Conservation (phyloP, 2,329 filamentous ascomycete species). For the Aspergillus carbonarius region DNA sequence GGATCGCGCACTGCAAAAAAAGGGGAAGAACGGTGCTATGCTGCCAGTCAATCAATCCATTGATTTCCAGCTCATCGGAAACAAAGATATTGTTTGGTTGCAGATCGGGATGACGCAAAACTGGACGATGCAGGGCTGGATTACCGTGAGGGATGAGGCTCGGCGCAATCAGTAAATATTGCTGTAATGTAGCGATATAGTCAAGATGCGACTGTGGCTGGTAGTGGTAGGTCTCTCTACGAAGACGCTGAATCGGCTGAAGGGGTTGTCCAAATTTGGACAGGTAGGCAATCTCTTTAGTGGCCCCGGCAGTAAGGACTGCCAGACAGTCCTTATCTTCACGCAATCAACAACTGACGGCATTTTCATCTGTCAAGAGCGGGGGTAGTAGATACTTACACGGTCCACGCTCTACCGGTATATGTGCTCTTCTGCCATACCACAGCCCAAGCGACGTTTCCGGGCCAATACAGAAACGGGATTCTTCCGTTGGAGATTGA, state of each 20-base stretch:
- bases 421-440: background rate
- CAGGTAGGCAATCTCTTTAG: conserved; percentile 18
- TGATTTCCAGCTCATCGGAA: conserved; percentile 10
- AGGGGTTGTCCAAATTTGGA: conserved; percentile 14
- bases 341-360: background rate
- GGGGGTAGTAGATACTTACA: background rate
- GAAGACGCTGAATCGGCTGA: conserved; percentile 9
- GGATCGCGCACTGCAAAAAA: conserved; percentile 26
- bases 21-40: conserved; percentile 26
- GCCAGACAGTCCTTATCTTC: background rate
- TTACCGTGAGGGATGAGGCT: background rate
- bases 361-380: background rate
- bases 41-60: conserved; percentile 32
- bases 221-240: background rate
- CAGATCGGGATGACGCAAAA: conserved; percentile 23
- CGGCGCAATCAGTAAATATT: background rate
- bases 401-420: conserved; percentile 6
- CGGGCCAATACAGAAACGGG: conserved; percentile 4
- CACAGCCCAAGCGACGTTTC: conserved; percentile 4
- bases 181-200: background rate
- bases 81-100: conserved; percentile 29
- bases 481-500: background rate
- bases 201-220: background rate
- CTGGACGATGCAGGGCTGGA: conserved; percentile 6
- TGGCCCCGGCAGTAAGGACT: conserved; percentile 15